Evolutionary conservation across 2,329 filamentous ascomycete genomes (phyloP), one percentile per base, ranked within the genome.

Genomic region (Dactylellina parvicollis): DNA sequence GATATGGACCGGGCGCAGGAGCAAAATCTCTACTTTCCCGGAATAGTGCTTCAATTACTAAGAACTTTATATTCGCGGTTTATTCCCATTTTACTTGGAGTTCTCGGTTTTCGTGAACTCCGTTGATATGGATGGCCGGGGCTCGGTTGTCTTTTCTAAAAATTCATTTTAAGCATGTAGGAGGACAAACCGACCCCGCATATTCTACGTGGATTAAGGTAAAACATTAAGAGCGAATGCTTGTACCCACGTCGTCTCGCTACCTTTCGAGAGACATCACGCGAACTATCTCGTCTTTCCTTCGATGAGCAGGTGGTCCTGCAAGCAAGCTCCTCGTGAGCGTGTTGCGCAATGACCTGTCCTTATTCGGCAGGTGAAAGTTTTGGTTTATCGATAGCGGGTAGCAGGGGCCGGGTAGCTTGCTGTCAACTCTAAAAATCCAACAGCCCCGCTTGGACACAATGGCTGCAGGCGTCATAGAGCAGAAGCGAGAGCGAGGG

Each of bases 341-440:
- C 52, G 9, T 18, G 26, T 28, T 26, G 22, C 7, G 22, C 24
- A n/a, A n/a, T n/a, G n/a, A 14, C 36, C 24, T 18, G 54, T 1
- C 62, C 18, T 16, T 52, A 42, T 67, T 67, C 42, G 62, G 62
- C 55, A 69, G 64, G 55, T 69, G 46, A 14, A 32, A 59, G 20
- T 18, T 20, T 18, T 40, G 24, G 30, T 36, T 10, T 57, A 59
- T 67, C 54, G 62, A 59, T 59, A 59, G 34, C 44, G 54, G 54
- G 44, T 42, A 50, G 59, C 62, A 67, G 32, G 62, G n/a, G n/a
- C n/a, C n/a, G n/a, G 62, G 52, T 52, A 34, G n/a, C 22, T 64
- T 44, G 22, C 22, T 16, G 49, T 66, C 22, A 56, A 54, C 49
- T 54, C 18, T 54, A 54, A 54, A 54, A 38, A 54, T 18, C 49